These are phyloP conservation scores for Serpula lacrymans DNA, from an alignment of 768 basidiomycete species.

Conservation along the genomic window DNA sequence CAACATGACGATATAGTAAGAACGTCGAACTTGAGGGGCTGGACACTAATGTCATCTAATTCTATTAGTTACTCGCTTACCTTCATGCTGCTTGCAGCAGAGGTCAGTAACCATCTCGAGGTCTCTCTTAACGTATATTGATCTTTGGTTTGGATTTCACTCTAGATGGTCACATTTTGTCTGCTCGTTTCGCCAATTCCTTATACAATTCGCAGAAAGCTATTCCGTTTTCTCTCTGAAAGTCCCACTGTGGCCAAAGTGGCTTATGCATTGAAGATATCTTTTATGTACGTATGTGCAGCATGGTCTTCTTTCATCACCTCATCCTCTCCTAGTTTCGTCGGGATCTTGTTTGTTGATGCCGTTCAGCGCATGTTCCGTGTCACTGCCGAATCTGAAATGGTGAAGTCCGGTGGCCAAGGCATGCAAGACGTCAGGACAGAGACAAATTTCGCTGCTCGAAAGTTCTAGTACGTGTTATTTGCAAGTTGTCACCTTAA, in stretches of 20 bases:
- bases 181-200: slow-evolving; percentile 85
- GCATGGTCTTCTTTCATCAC: slow-evolving; percentile 1
- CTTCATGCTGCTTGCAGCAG: slow-evolving; percentile 75
- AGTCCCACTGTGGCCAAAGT: slow-evolving; percentile 75
- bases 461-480: slow-evolving; percentile 93
- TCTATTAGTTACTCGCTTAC: slow-evolving; percentile 68
- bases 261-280: slow-evolving; percentile 89
- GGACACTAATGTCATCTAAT: neutral
- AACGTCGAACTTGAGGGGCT: no score
- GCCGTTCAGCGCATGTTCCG: slow-evolving; percentile 92
- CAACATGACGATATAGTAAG: slow-evolving; percentile 50
- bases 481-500: no score
- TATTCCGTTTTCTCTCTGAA: slow-evolving; percentile 72
- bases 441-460: slow-evolving; percentile 86
- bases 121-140: no score
- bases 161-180: slow-evolving; percentile 79
- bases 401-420: slow-evolving; percentile 53
- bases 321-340: slow-evolving; percentile 51
- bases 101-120: slow-evolving; percentile 44
- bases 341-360: slow-evolving; percentile 84
- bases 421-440: slow-evolving; percentile 59
- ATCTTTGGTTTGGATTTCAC: slow-evolving; percentile 1
- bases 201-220: slow-evolving; percentile 59
- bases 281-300: slow-evolving; percentile 71
- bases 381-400: slow-evolving; percentile 66